Evolutionary conservation across 2,329 filamentous ascomycete genomes (phyloP).

Genomic region (Aspergillus neoniger): DNA sequence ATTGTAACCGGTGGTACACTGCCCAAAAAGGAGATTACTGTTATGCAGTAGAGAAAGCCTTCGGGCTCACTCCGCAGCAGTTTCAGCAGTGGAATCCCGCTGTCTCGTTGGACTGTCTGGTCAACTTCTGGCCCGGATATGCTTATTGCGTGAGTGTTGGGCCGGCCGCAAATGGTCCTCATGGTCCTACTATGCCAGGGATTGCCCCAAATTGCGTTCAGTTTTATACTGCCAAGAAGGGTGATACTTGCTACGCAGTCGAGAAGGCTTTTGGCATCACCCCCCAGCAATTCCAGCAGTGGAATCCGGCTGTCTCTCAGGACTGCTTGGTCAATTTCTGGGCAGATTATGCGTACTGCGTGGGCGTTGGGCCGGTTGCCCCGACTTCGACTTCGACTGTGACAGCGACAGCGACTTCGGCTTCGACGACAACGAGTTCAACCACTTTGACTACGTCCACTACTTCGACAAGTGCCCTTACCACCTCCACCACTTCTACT

Average conservation of each 20-base stretch:
- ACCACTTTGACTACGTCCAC: background rate
- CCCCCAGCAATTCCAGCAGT: slow-evolving; percentile 11
- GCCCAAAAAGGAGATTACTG: slow-evolving; percentile 15
- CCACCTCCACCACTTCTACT: too few species aligned
- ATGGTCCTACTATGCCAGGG: slow-evolving; percentile 10
- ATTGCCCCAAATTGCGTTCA: slow-evolving; percentile 11
- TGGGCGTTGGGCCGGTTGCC: slow-evolving; percentile 9
- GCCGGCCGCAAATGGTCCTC: background rate
- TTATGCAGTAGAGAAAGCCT: background rate
- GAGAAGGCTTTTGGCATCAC: slow-evolving; percentile 3
- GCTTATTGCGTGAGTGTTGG: slow-evolving; percentile 18
- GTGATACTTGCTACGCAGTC: slow-evolving; percentile 11
- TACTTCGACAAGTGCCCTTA: background rate
- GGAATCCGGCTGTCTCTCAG: slow-evolving; percentile 11
- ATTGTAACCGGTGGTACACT: slow-evolving; percentile 17
- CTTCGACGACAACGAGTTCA: background rate
- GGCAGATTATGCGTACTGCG: slow-evolving; percentile 13
- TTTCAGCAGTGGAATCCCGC: slow-evolving; percentile 15
- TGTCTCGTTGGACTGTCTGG: slow-evolving; percentile 10
- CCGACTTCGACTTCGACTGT: too few species aligned
- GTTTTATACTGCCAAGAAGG: slow-evolving; percentile 16
- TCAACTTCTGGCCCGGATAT: slow-evolving; percentile 14
- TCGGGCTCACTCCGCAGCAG: slow-evolving; percentile 5
- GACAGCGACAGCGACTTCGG: background rate
- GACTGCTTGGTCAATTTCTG: slow-evolving; percentile 16